Percentiles rank a stretch among this genome's conserved stretches.
phyloP scores from a whole-genome alignment of 2,329 filamentous ascomycete genomes.

The Esteya vermicola region DNA sequence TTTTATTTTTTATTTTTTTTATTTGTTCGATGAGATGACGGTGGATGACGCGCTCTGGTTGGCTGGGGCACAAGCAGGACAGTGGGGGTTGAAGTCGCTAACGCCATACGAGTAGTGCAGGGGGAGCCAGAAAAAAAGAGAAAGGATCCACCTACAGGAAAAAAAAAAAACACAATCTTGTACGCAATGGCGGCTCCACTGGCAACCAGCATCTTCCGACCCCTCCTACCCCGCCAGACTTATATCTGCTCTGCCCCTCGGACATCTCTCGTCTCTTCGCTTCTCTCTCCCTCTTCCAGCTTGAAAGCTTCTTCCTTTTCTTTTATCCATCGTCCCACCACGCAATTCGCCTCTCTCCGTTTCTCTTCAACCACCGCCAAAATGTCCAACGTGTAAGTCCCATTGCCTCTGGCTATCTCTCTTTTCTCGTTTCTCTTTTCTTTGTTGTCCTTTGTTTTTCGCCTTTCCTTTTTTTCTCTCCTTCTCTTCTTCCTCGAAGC shows the following conservation, averaged over 20 bases:
- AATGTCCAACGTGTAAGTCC: constrained; percentile 49
- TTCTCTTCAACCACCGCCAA: constrained; percentile 31
- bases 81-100: constrained; percentile 1
- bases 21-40: constrained; percentile 1
- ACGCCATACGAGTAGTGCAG: background rate
- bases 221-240: constrained; percentile 23
- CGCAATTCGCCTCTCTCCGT: constrained; percentile 16
- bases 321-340: constrained; percentile 19
- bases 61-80: too few species aligned
- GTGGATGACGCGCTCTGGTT: background rate
- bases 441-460: background rate
- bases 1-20: too few species aligned
- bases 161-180: too few species aligned
- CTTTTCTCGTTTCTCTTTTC: background rate
- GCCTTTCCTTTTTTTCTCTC: background rate
- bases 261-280: constrained; percentile 16
- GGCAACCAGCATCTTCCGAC: constrained; percentile 19
- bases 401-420: constrained; percentile 7
- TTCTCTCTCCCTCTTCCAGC: constrained; percentile 11
- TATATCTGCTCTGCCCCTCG: constrained; percentile 19
- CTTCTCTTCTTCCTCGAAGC: background rate
- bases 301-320: constrained; percentile 11
- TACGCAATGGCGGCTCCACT: constrained; percentile 12
- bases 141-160: too few species aligned
- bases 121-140: constrained; percentile 1